A percentile compares a stretch with the other conserved stretches of the same genome.
Conservation (phyloP, 495 filamentous ascomycete species). For the Xylaria sp. region DNA sequence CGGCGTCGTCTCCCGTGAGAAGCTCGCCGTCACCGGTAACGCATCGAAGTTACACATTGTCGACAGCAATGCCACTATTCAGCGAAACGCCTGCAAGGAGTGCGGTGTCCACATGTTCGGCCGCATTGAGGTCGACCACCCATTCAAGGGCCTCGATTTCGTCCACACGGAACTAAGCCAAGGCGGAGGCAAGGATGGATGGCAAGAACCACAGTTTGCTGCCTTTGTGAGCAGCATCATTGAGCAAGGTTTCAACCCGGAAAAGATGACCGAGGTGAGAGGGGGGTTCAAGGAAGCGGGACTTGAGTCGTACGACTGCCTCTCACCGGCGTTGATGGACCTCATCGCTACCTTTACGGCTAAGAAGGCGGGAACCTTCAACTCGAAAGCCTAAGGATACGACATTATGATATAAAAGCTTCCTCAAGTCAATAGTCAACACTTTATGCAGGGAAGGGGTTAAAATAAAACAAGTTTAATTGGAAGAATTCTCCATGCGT, state of each 20-base stretch:
- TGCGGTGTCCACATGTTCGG: conserved; percentile 66
- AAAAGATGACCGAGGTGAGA: conserved; percentile 58
- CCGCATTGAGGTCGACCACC: conserved; percentile 65
- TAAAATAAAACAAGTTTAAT: neutral
- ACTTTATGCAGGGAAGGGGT: neutral
- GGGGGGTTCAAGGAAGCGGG: conserved; percentile 55
- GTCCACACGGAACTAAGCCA: conserved; percentile 65
- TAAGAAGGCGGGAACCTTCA: conserved; percentile 47
- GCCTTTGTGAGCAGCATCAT: conserved; percentile 67
- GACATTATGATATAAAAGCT: neutral
- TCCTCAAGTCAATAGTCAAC: neutral
- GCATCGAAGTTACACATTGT: conserved; percentile 60
- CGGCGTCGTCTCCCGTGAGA: conserved; percentile 57
- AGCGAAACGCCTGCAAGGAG: conserved; percentile 61
- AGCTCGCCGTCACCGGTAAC: conserved; percentile 57
- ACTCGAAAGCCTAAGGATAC: conserved; percentile 10
- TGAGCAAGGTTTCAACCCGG: conserved; percentile 65
- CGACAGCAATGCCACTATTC: conserved; percentile 60
- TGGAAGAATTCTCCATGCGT: too few relatives aligned
- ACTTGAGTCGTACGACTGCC: conserved; percentile 62
- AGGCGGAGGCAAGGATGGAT: conserved; percentile 59
- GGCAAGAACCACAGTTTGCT: conserved; percentile 70
- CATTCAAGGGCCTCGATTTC: conserved; percentile 68
- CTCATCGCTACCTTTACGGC: conserved; percentile 62
- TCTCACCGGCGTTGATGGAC: conserved; percentile 65